These are phyloP conservation scores for Apiospora koreana DNA, from an alignment of 2,329 filamentous ascomycete genomes.

Conservation along the genomic window DNA sequence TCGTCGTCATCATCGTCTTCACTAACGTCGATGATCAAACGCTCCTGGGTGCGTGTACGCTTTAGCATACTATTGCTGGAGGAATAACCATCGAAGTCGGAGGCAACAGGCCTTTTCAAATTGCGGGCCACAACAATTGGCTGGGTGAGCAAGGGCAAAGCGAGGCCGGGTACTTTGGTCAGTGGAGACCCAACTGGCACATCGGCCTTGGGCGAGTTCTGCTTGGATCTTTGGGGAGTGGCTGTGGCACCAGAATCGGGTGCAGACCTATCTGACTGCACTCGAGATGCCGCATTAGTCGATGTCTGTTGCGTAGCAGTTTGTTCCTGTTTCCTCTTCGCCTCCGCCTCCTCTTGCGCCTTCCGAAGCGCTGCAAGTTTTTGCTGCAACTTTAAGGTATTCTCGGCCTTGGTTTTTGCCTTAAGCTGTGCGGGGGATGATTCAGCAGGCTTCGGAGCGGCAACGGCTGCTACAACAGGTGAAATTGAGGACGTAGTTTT, in stretches of 20 bases:
- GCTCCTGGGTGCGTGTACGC: slow-evolving; percentile 52
- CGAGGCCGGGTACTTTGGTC: slow-evolving; percentile 27
- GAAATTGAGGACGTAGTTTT: slow-evolving; percentile 22
- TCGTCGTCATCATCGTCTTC: slow-evolving; percentile 74
- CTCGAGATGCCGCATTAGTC: slow-evolving; percentile 7
- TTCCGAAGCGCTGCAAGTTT: slow-evolving; percentile 77
- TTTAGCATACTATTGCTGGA: slow-evolving; percentile 46
- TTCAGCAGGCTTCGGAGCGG: slow-evolving; percentile 14
- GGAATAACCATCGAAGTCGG: slow-evolving; percentile 66
- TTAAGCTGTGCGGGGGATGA: slow-evolving; percentile 30
- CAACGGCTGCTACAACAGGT: slow-evolving; percentile 13
- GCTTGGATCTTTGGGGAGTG: neutral
- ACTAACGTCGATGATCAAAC: slow-evolving; percentile 82
- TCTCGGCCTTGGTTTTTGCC: slow-evolving; percentile 59
- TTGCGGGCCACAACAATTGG: slow-evolving; percentile 28
- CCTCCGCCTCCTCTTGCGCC: slow-evolving; percentile 31
- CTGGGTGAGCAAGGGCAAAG: slow-evolving; percentile 20
- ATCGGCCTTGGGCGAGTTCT: slow-evolving; percentile 11
- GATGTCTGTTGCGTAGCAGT: slow-evolving; percentile 13
- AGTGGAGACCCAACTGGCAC: slow-evolving; percentile 20
- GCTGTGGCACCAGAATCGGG: neutral
- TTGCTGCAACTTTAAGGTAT: slow-evolving; percentile 71
- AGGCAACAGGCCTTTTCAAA: slow-evolving; percentile 64
- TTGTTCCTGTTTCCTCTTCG: slow-evolving; percentile 25
- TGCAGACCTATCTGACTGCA: neutral